Evolutionary conservation across 495 filamentous ascomycete genomes (phyloP).

Genomic region (Tuber indicum): DNA sequence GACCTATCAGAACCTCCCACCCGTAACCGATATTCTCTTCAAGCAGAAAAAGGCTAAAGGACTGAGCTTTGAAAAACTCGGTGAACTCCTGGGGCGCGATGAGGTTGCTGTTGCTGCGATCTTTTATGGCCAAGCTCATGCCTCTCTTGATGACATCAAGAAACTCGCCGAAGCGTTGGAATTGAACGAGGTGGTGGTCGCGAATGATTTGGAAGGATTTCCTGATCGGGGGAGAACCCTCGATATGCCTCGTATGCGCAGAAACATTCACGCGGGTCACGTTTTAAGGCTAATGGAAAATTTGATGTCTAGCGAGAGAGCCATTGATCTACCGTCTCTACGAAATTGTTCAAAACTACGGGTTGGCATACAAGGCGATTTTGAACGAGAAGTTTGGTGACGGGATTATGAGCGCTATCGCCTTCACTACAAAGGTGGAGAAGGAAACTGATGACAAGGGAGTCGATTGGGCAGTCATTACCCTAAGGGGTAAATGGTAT

Average conservation of each 20-base stretch:
- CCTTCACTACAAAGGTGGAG: conserved; percentile 87
- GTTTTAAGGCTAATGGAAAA: not conserved
- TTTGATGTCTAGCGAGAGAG: conserved; percentile 53
- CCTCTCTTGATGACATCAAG: conserved; percentile 68
- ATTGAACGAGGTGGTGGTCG: conserved; percentile 54
- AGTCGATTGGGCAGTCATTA: conserved; percentile 81
- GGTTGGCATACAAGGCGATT: conserved; percentile 91
- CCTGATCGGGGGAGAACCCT: conserved; percentile 77
- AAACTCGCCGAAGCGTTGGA: conserved; percentile 63
- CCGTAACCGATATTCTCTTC: conserved; percentile 71
- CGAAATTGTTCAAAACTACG: conserved; percentile 98
- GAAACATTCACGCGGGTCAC: not conserved
- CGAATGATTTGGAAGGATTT: conserved; percentile 59
- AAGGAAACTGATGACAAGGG: conserved; percentile 88
- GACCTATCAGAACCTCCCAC: conserved; percentile 51
- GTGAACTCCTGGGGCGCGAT: conserved; percentile 64
- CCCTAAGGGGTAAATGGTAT: conserved; percentile 88
- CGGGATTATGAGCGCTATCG: conserved; percentile 97
- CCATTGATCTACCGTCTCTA: conserved; percentile 90
- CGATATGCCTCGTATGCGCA: conserved; percentile 67
- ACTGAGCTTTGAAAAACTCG: conserved; percentile 78
- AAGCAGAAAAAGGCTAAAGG: conserved; percentile 67
- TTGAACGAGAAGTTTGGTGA: conserved; percentile 99
- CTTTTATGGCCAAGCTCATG: conserved; percentile 88
- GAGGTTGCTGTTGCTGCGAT: conserved; percentile 88